Evolutionary conservation across 2,329 filamentous ascomycete genomes (phyloP).

Genomic region (Trichoderma sp.): DNA sequence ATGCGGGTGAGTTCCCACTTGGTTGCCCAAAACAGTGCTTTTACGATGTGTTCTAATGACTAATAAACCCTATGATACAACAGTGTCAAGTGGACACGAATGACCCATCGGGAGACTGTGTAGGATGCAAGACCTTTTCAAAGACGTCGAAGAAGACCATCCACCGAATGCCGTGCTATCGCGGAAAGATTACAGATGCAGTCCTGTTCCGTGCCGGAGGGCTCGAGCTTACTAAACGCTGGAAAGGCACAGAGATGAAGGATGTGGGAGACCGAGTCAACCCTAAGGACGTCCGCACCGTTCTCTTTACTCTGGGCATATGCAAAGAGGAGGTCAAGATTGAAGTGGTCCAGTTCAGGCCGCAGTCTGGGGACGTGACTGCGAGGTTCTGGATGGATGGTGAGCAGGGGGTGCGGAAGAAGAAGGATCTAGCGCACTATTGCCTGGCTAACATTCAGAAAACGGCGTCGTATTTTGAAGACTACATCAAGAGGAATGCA

Average conservation of each 20-base stretch:
- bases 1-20: constrained; percentile 37
- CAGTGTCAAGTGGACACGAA: constrained; percentile 38
- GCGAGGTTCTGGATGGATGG: constrained; percentile 37
- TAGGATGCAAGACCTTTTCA: constrained; percentile 39
- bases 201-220: constrained; percentile 43
- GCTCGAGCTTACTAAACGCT: constrained; percentile 43
- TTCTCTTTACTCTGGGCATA: constrained; percentile 41
- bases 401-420: constrained; percentile 27
- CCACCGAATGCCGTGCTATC: constrained; percentile 43
- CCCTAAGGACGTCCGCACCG: constrained; percentile 27
- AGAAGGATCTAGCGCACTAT: constrained; percentile 37
- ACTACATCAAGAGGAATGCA: constrained; percentile 36
- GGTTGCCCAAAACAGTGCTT: background rate
- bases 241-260: constrained; percentile 39
- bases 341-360: constrained; percentile 42
- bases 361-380: constrained; percentile 37
- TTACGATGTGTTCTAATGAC: background rate
- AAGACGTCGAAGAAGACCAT: constrained; percentile 46
- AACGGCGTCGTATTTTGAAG: constrained; percentile 34
- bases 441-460: constrained; percentile 40
- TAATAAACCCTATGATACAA: background rate
- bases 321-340: constrained; percentile 37
- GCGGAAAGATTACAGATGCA: constrained; percentile 43
- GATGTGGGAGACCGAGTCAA: constrained; percentile 39
- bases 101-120: constrained; percentile 36